Evolutionary conservation across 805 yeast genomes (phyloP).

Genomic region (Ogataea parapolymorpha): DNA sequence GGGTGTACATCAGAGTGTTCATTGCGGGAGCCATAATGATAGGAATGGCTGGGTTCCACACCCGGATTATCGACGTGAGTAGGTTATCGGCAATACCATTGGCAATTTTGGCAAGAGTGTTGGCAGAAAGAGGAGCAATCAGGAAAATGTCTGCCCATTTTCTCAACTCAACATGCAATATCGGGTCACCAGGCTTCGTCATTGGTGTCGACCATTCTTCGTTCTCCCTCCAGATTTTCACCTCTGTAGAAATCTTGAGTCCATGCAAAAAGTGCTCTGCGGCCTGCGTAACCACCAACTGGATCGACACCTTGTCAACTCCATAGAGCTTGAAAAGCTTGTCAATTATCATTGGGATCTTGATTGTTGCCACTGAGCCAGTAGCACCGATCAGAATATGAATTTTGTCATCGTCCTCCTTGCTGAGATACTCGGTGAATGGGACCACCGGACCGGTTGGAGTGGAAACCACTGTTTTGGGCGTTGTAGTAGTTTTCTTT

Average conservation of each 20-base stretch:
- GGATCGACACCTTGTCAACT: conserved; percentile 70
- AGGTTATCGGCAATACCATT: conserved; percentile 91
- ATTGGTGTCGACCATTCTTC: conserved; percentile 76
- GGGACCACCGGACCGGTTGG: conserved; percentile 68
- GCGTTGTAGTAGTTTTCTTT: conserved; percentile 32
- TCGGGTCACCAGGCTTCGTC: conserved; percentile 89
- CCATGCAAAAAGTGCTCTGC: conserved; percentile 77
- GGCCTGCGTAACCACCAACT: conserved; percentile 77
- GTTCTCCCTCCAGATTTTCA: conserved; percentile 85
- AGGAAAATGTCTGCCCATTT: conserved; percentile 95
- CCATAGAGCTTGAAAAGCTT: conserved; percentile 80
- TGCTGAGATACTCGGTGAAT: conserved; percentile 66
- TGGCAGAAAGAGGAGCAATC: conserved; percentile 94
- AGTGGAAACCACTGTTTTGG: conserved; percentile 52
- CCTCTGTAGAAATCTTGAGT: conserved; percentile 56
- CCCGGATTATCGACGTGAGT: conserved; percentile 84
- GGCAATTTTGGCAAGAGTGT: conserved; percentile 84
- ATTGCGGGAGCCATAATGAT: conserved; percentile 91
- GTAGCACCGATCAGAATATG: conserved; percentile 91
- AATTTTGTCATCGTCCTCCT: conserved; percentile 77
- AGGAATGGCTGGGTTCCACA: conserved; percentile 93
- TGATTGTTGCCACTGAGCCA: conserved; percentile 95
- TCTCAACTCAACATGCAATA: conserved; percentile 88
- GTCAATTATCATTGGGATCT: conserved; percentile 84
- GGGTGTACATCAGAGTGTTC: conserved; percentile 89